Base-by-base conservation (phyloP, 2,329 filamentous ascomycete genomes). In the Venturia oleaginea region DNA sequence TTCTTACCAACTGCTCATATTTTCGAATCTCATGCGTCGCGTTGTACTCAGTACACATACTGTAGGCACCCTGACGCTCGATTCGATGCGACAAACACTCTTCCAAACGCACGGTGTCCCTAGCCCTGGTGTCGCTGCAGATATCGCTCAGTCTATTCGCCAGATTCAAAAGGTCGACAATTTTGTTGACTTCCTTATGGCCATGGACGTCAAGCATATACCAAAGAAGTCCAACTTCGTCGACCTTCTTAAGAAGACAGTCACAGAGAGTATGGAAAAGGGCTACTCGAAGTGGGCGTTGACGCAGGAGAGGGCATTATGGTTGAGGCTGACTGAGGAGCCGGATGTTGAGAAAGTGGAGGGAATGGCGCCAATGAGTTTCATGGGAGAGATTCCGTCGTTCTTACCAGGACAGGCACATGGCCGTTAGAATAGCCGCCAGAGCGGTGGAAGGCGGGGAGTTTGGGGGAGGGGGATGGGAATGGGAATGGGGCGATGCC, bases 1-100 rank as follows among this genome's bases (percentile, higher is more conserved):
- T 0, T 80, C 78, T 0, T 83, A 83, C 68, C 76, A 79, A 2
- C 75, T 82, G 4, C 73, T 83, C 32, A 83, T 83, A 80, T 81
- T 83, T 71, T 76, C 78, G 11, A 79, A 80, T 64, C 73, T 83
- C 17, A 83, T 83, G 70, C 77, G 77, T 11, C 76, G 71, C 59
- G 77, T 75, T 0, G 79, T 77, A 3, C 75, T 80, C 2, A 74
- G 74, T 0, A 69, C 72, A 34, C 51, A 55, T 19, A 55, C 51
- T 8, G n/a, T 19, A 11, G 43, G 60, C 2, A 69, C 69, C 8
- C 76, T 74, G 38, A 67, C 75, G 1, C 72, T 82, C 4, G 60
- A 59, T 3, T 66, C 77, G 59, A 70, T 82, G 37, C 75, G 77
- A 61, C 76, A 82, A 43, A 75, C 75, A 54, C 75, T 82, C 3